Evolutionary conservation across 2,329 filamentous ascomycete genomes (phyloP).

Genomic region (Cladophialophora carrionii): DNA sequence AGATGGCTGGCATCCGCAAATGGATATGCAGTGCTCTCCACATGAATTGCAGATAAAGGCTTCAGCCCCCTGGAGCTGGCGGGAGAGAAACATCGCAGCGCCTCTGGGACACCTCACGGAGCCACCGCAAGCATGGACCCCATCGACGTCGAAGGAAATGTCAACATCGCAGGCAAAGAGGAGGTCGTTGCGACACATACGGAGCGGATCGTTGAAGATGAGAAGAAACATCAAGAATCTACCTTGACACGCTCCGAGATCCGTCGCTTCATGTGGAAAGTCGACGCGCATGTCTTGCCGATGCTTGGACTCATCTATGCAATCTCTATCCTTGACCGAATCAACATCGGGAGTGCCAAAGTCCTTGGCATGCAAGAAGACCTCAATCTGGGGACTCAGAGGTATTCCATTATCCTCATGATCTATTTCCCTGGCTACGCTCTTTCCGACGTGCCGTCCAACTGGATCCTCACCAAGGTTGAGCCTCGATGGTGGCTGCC

Average conservation of each 20-base stretch:
- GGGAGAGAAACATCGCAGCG: background rate
- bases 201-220: constrained; percentile 19
- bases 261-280: constrained; percentile 18
- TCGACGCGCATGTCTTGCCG: constrained; percentile 20
- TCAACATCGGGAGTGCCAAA: constrained; percentile 26
- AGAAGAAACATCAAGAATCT: constrained; percentile 13
- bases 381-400: constrained; percentile 9
- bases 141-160: constrained; percentile 21
- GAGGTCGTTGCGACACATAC: constrained; percentile 13
- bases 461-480: constrained; percentile 25
- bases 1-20: constrained; percentile 3
- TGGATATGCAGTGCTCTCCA: background rate
- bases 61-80: background rate
- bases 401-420: constrained; percentile 24
- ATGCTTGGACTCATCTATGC: constrained; percentile 21
- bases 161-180: constrained; percentile 19
- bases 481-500: constrained; percentile 19
- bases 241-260: constrained; percentile 14
- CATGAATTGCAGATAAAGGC: background rate
- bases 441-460: constrained; percentile 18
- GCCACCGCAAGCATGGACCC: constrained; percentile 17
- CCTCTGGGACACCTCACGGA: background rate
- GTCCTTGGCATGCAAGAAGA: constrained; percentile 30
- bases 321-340: constrained; percentile 26
- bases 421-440: constrained; percentile 24